A percentile compares a stretch with the other conserved stretches of the same genome.
These are phyloP conservation scores for Yarrowia divulgata DNA, from an alignment of 805 yeast genomes.

Conservation along the genomic window DNA sequence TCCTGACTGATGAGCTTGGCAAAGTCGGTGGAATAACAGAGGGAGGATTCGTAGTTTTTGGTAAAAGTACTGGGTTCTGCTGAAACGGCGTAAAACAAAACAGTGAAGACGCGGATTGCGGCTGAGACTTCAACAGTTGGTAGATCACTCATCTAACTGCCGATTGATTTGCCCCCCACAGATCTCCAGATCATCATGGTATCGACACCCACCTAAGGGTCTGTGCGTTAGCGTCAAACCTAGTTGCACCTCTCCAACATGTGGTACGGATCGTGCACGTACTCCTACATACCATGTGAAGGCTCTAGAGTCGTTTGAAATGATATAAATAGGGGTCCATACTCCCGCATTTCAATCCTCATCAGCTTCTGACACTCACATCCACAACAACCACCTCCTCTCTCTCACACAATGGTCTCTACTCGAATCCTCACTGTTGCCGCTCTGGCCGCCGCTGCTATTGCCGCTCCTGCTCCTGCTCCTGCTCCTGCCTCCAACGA, in stretches of 20 bases:
- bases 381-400: neutral
- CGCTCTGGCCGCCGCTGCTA: conserved; percentile 15
- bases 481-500: conserved; percentile 21
- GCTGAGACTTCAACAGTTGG: neutral
- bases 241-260: neutral
- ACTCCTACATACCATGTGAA: neutral
- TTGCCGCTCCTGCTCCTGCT: conserved; percentile 39
- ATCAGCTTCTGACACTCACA: conserved; percentile 32
- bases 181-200: conserved; percentile 14
- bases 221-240: conserved; percentile 11
- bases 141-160: neutral
- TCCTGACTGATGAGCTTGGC: conserved; percentile 28
- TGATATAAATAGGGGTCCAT: neutral
- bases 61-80: too few species aligned
- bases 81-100: neutral
- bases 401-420: conserved; percentile 34
- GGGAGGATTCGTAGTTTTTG: too few species aligned
- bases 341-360: neutral
- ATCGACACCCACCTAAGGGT: conserved; percentile 22
- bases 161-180: conserved; percentile 10
- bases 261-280: neutral
- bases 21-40: neutral
- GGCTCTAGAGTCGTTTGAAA: neutral
- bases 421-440: conserved; percentile 11
- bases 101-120: neutral